Evolutionary conservation across 2,329 filamentous ascomycete genomes (phyloP), one percentile per base, ranked within the genome.

Genomic region (Xylaria polymorpha): DNA sequence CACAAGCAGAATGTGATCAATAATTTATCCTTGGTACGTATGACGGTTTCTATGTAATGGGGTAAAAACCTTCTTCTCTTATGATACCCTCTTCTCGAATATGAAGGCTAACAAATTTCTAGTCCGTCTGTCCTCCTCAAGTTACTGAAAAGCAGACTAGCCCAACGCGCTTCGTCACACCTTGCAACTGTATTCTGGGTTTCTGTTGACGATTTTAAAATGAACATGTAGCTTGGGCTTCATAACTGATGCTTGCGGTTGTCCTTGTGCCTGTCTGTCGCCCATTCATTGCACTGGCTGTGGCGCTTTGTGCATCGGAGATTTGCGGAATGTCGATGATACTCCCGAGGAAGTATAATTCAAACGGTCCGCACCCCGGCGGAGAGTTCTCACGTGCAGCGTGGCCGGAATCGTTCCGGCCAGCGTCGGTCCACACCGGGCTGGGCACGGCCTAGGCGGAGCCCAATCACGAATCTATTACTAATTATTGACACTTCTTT

Each of bases 361-460:
- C 44, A 37, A 29, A n/a, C 35, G 39, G 25, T 53, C 14, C 41
- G 46, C 46, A 41, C 61, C 12, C 20, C 8, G 37, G 51, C 55
- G 56, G 61, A 44, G 70, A 35, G 61, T 22, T 39, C 59, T 70
- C 70, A 66, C 62, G 64, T 70, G 70, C 64, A 44, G 14, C n/a
- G 59, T 71, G 70, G 70, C 70, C 70, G 70, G 70, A 71, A 71
- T 59, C 39, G 14, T 71, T 71, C 70, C 70, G 70, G 70, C 70
- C 70, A 71, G 5, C 12, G 58, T 64, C 67, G 70, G 70, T 64
- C 57, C 59, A 53, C 37, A 66, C 60, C 70, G 68, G 66, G 51
- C 58, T 63, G 41, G 61, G 46, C 48, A 58, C 68, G 67, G 70
- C 61, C 64, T 63, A 32, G 37, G 67, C 56, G 67, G 67, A 44